Base-by-base conservation (phyloP, 2,329 filamentous ascomycete genomes). In the Boeremia lycopersici region DNA sequence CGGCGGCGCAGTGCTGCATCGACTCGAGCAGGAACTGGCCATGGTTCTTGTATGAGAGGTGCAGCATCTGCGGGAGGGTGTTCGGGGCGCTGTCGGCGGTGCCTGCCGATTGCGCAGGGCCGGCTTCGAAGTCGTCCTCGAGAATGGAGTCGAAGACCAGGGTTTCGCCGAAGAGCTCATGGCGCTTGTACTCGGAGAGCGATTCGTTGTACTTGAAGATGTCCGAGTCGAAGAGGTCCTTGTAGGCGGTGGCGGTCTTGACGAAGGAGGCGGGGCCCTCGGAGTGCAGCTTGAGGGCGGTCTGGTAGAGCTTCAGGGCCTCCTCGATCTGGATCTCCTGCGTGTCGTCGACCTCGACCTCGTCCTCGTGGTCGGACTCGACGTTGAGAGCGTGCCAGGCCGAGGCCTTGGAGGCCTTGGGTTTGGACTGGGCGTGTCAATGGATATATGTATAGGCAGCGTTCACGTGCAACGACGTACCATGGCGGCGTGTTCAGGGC, bases 321-420 rank as follows among this genome's bases (percentile, higher is more conserved):
- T 99, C 95, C 69, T 99, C 95, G 69, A 98, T 93, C 82, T 96
- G 93, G 47, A 99, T 87, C 75, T 98, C 93, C 74, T 93, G 95
- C 30, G 93, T 96, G 68, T 95, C 92, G 74, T 99, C 95, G 69
- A 96, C 81, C 76, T 97, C 93, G 67, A 96, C 91, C 71, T 96
- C 92, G 61, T 89, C 81, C 53, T 91, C 90, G 70, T 96, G 91
- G 77, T 97, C 95, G 9, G 91, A 89, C 76, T 97, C 93, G 77
- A 98, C 86, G 74, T 99, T 99, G 75, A 97, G 87, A 48, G 93
- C 91, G 68, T 89, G 86, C 78, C 96, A 98, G 67, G 86, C 47
- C 4, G 64, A 65, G 25, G 60, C 65, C 30, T 65, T 67, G 3
- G 53, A 56, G n/a, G 48, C 39, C 15, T 52, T 52, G 30, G 34